Evolutionary conservation across 2,329 filamentous ascomycete genomes (phyloP), one percentile per base, ranked within the genome.

Genomic region (Emydomyces testavorans): DNA sequence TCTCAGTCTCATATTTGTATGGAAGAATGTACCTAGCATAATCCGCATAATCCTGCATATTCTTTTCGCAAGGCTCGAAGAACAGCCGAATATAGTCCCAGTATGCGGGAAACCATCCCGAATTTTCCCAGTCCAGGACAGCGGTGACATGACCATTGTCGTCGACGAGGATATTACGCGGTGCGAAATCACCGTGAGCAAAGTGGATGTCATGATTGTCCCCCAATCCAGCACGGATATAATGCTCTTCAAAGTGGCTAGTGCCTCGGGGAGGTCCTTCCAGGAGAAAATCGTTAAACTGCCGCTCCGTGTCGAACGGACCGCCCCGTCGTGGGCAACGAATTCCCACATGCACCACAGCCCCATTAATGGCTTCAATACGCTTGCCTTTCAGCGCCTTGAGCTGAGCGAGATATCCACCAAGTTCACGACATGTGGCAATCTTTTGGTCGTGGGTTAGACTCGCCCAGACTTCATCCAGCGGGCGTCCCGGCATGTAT

Each of bases 91-190:
- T 24, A 24, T 44, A 20, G 15, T 52, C 50, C 50, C 50, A 52
- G 20, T 52, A 52, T 26, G 34, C 39, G 1, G 54, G 47, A 16
- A 52, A 53, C 52, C 52, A 54, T n/a, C 54, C 55, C 2, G 54
- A 51, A 35, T 44, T 48, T 29, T 56, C 55, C 54, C 53, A 57
- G 41, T 56, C 55, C 21, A 56, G 34, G 20, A 56, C 41, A 1
- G 53, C 55, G 3, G 52, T 56, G 18, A 57, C 50, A 36, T 45
- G 46, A 28, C 54, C 50, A 6, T 38, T 34, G 16, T 54, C 34
- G n/a, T 54, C 50, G 47, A 52, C 54, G 15, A 57, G 36, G 8
- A 57, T 40, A 46, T 56, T 57, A 4, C 49, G 42, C 6, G 52
- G 41, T 6, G 49, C 43, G 4, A 57, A 46, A 45, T 57, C 54